These are phyloP conservation scores for Ophiostoma piceae DNA, from an alignment of 2,329 filamentous ascomycete species.

Conservation along the genomic window DNA sequence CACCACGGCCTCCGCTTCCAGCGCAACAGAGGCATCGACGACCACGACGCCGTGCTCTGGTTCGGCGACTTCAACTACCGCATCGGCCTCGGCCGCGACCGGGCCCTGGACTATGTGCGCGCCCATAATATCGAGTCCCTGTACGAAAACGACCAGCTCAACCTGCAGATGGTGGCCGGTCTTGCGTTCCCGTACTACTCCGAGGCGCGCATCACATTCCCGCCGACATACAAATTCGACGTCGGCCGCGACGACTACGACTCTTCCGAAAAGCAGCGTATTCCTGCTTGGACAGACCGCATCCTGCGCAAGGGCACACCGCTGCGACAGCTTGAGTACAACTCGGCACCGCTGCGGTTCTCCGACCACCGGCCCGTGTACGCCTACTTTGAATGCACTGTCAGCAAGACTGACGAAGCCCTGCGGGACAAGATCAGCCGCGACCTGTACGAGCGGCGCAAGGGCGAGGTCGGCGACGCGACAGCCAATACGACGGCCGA, in stretches of 20 bases:
- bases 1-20: conserved; percentile 84
- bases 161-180: conserved; percentile 92
- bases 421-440: conserved; percentile 67
- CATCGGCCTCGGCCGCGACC: conserved; percentile 77
- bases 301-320: conserved; percentile 81
- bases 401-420: conserved; percentile 73
- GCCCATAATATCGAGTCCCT: conserved; percentile 68
- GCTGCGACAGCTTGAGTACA: conserved; percentile 76
- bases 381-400: conserved; percentile 76
- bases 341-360: conserved; percentile 74
- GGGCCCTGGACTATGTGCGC: conserved; percentile 67
- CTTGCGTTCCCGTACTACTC: conserved; percentile 87
- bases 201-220: conserved; percentile 79
- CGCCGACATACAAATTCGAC: conserved; percentile 95
- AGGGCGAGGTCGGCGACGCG: conserved; percentile 59
- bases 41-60: conserved; percentile 88
- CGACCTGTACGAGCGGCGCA: conserved; percentile 67
- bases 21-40: conserved; percentile 81
- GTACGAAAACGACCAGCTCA: conserved; percentile 93
- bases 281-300: conserved; percentile 95
- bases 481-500: conserved; percentile 52
- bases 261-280: conserved; percentile 90
- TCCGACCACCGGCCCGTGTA: conserved; percentile 97
- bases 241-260: conserved; percentile 85
- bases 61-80: conserved; percentile 98